phyloP scores from a whole-genome alignment of 202 grass and related monocot species.

The Panicum hallii region DNA sequence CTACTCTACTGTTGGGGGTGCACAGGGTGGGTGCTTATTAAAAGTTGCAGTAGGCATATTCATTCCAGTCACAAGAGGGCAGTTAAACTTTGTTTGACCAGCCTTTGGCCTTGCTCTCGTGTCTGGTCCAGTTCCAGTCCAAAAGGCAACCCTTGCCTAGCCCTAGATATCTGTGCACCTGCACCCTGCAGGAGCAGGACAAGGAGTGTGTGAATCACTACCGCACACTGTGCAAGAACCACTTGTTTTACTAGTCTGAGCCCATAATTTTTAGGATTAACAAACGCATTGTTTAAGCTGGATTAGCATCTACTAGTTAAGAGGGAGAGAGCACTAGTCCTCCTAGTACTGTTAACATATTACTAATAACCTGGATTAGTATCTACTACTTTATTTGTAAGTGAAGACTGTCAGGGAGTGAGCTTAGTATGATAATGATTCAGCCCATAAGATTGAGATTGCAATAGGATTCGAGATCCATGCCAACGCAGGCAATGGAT shows the following conservation, averaged over 20 bases:
- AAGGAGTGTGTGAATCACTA: background rate
- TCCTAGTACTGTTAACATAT: background rate
- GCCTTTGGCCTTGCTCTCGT: slow-evolving; percentile 38
- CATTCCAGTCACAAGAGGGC: slow-evolving; percentile 48
- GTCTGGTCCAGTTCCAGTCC: slow-evolving; percentile 43
- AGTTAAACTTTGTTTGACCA: slow-evolving; percentile 51
- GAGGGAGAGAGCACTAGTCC: background rate
- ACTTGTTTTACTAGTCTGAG: slow-evolving; percentile 16
- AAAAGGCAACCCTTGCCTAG: slow-evolving; percentile 29
- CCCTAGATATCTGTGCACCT: slow-evolving; percentile 49
- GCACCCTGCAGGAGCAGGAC: slow-evolving; percentile 19
- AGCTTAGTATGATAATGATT: slow-evolving; percentile 42
- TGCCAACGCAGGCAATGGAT: slow-evolving; percentile 20
- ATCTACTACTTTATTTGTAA: slow-evolving; percentile 19
- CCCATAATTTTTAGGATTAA: background rate
- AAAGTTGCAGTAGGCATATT: slow-evolving; percentile 42
- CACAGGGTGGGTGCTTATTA: slow-evolving; percentile 28
- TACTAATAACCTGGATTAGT: background rate
- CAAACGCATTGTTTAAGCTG: background rate
- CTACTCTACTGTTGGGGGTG: background rate
- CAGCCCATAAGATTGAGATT: slow-evolving; percentile 50
- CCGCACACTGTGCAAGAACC: background rate
- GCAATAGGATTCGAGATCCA: slow-evolving; percentile 46
- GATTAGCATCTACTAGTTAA: background rate
- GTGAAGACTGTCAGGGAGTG: background rate